Base-by-base conservation (phyloP, 805 yeast species). In the Yamadazyma kitorensis region DNA sequence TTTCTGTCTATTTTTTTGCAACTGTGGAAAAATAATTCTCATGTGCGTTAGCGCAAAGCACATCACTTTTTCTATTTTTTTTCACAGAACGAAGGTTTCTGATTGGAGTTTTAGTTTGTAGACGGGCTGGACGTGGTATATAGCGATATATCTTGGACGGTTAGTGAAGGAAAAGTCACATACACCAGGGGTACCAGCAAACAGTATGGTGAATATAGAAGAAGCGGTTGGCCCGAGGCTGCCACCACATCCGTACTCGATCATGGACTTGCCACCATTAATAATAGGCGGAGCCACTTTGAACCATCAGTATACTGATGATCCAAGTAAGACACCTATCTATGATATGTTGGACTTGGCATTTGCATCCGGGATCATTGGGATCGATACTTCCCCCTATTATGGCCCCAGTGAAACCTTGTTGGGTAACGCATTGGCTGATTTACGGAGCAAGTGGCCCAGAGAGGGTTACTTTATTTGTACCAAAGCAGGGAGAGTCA, bases 331-430 rank as follows among this genome's bases (percentile, higher is more conserved):
- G 0, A 45, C 86, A 26, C 82, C 86, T 1, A 69, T 80, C 8
- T 64, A 59, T 8, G 78, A 74, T 0, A 72, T 89, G 31, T 45
- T 89, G 14, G 52, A 62, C 30, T 48, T 55, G 10, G 93, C 89
- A 0, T 80, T 89, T 48, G 59, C 64, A 14, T 52, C 67, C 17
- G 96, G 96, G 0, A 64, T 86, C 40, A 72, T 70, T 29, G 93
- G 95, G 2, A 67, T 89, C 23, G 97, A 89, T 52, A 87, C 97
- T 0, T 85, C 96, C 0, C 96, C 97, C 3, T 88, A 86, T 60
- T 89, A 89, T 54, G 97, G 97, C 0, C 86, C 86, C 0, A 84
- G 95, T 4, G 98, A 89, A 51, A 68, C 59, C 13, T 44, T 89
- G 10, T 53, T 86, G 5, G 97, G 98, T 2, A 41, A 68, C 11